Conservation (phyloP, 2,329 filamentous ascomycete species). For the Davidsoniella virescens region DNA sequence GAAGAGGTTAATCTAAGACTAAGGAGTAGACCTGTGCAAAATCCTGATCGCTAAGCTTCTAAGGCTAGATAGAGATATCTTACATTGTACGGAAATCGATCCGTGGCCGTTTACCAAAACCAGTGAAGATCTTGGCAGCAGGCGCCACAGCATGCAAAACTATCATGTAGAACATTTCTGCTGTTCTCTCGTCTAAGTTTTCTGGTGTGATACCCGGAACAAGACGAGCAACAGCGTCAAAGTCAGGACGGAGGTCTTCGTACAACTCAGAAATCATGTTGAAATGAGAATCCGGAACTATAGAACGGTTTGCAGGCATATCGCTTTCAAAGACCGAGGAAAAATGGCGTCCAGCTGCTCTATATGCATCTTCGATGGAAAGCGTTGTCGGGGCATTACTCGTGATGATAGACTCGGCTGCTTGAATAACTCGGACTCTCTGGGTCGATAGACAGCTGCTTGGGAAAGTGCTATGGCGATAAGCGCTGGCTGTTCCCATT, state of each 20-base stretch:
- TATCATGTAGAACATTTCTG: constrained; percentile 41
- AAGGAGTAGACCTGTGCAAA: constrained; percentile 1
- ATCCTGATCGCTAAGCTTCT: constrained; percentile 33
- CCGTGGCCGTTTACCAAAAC: constrained; percentile 49
- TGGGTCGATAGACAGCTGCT: constrained; percentile 49
- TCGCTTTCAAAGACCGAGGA: neutral
- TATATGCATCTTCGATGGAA: constrained; percentile 26
- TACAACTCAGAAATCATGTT: neutral
- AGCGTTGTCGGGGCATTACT: constrained; percentile 13
- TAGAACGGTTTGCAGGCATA: too few relatives aligned
- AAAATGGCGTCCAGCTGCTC: constrained; percentile 31
- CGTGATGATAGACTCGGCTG: constrained; percentile 28
- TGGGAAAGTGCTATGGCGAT: constrained; percentile 69
- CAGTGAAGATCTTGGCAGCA: constrained; percentile 37
- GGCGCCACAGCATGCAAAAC: constrained; percentile 35
- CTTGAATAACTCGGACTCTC: constrained; percentile 37
- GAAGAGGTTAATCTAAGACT: constrained; percentile 2
- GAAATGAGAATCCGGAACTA: constrained; percentile 27
- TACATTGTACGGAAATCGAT: constrained; percentile 65
- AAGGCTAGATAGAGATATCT: constrained; percentile 15
- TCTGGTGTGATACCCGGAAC: constrained; percentile 44
- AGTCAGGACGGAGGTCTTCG: constrained; percentile 52
- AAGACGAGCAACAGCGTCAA: constrained; percentile 41
- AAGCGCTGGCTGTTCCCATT: constrained; percentile 67
- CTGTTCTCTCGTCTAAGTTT: constrained; percentile 37